Base-by-base conservation (phyloP, 2,329 filamentous ascomycete species). In the Akanthomyces muscarius region DNA sequence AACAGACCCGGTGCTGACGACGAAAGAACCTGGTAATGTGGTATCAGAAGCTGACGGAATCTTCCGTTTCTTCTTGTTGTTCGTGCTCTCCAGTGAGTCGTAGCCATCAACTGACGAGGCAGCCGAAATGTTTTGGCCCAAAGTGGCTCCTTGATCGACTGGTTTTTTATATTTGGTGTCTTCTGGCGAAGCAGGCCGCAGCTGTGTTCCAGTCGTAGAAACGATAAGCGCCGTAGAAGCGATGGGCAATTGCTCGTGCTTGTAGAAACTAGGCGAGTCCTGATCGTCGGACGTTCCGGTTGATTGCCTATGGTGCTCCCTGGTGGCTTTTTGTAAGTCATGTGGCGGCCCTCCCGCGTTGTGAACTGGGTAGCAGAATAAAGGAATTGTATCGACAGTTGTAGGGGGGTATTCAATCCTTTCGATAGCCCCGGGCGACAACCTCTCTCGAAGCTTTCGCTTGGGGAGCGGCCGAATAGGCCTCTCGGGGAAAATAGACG, bases 11-110 rank as follows among this genome's bases (percentile, higher is more conserved):
- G 23, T 51, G 36, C n/a, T 48, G 18, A 13, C 72, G 70, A 53
- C 71, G 66, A 33, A 69, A 65, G 23, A 73, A 64, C 33, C 72
- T 68, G 57, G 66, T 23, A 82, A 68, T 4, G 75, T 84, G 16
- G 87, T 81, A 69, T 91, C 90, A 21, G 91, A 90, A 11, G 91
- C 92, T 0, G 92, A 92, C 0, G 95, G 95, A 44, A 99, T 98
- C 78, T 99, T 99, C 68, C 95, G 86, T 77, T 99, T 98, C 81
- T 98, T 99, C 78, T 99, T 99, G 74, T 99, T 99, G 75, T 97
- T 98, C 42, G 92, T 96, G 71, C 98, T 98, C 76, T 99, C 95
- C 70, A 97, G 96, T 7, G 92, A 95, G 75, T 99, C 95, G 74
- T 98, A 98, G 16, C 93, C 92, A 73, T 98, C 94, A 13, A 86